These are phyloP conservation scores for Cytidiella melzeri DNA, from an alignment of 768 basidiomycete genomes.

Conservation along the genomic window DNA sequence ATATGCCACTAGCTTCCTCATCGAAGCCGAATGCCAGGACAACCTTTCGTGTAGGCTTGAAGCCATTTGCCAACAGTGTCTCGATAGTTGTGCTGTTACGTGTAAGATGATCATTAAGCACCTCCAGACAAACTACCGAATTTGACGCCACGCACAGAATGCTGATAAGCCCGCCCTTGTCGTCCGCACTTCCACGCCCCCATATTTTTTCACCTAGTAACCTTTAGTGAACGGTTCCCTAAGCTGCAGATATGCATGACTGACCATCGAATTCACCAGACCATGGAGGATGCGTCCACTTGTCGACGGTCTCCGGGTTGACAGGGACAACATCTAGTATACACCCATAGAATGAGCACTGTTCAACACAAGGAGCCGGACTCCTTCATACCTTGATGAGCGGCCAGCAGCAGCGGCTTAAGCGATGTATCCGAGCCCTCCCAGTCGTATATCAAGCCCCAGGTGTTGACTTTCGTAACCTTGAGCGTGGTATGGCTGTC, in stretches of 20 bases:
- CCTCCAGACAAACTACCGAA: not conserved
- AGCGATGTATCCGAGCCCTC: conserved; percentile 40
- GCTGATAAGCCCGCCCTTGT: conserved; percentile 30
- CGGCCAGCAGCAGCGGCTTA: conserved; percentile 50
- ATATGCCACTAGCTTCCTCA: conserved; percentile 36
- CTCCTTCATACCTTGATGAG: conserved; percentile 39
- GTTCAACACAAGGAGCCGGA: not conserved
- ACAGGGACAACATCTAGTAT: conserved; percentile 45
- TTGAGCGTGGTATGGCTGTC: conserved; percentile 42
- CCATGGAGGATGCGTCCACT: conserved; percentile 46
- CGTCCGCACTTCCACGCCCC: conserved; percentile 31
- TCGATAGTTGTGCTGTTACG: conserved; percentile 35
- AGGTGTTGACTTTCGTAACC: conserved; percentile 54
- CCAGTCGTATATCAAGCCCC: conserved; percentile 58
- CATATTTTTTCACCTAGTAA: conserved; percentile 24
- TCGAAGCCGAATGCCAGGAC: conserved; percentile 43
- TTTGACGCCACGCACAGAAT: conserved; percentile 21
- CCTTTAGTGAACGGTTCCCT: not conserved
- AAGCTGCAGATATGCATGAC: not conserved
- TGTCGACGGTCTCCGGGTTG: conserved; percentile 34
- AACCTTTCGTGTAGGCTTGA: conserved; percentile 38
- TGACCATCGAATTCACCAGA: conserved; percentile 39
- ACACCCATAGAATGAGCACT: not conserved
- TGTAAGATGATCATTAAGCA: not conserved
- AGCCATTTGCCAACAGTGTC: conserved; percentile 38